Percentiles rank a stretch among this genome's conserved stretches.
Conservation (phyloP, 176 grass and related monocot species). For the Juncus inflexus region DNA sequence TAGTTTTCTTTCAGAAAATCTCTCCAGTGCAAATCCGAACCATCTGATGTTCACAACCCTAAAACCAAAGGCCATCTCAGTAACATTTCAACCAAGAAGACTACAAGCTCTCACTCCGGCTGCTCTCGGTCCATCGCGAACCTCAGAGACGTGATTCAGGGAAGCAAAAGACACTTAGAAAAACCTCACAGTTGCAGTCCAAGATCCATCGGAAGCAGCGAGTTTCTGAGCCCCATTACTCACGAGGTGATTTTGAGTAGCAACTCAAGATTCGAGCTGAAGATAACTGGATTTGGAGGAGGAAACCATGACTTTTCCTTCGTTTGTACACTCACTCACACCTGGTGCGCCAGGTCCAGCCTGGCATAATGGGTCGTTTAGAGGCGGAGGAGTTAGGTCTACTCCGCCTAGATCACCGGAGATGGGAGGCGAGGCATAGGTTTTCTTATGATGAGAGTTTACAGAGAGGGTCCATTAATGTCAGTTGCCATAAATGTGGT, state of each 20-base stretch:
- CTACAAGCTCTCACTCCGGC: constrained; percentile 41
- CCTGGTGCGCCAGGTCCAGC: constrained; percentile 79
- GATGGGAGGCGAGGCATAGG: constrained; percentile 19
- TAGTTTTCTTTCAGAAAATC: constrained; percentile 90
- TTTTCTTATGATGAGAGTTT: constrained; percentile 44
- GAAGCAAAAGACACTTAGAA: constrained; percentile 87
- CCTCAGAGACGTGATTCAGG: constrained; percentile 92
- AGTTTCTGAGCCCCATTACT: constrained; percentile 90
- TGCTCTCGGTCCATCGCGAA: constrained; percentile 94
- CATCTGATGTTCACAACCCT: constrained; percentile 79
- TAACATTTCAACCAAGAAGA: constrained; percentile 38
- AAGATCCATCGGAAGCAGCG: constrained; percentile 90
- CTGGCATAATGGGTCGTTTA: constrained; percentile 56
- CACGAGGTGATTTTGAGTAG: constrained; percentile 94
- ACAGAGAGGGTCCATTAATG: constrained; percentile 25
- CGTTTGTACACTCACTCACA: constrained; percentile 69
- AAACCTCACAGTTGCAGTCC: constrained; percentile 79
- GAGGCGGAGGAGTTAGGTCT: constrained; percentile 36
- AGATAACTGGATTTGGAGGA: constrained; percentile 68
- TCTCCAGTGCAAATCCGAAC: constrained; percentile 82
- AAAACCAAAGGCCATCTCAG: constrained; percentile 31
- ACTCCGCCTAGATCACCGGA: constrained; percentile 77
- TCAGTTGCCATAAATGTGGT: constrained; percentile 60
- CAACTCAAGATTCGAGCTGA: constrained; percentile 89
- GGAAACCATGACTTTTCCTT: constrained; percentile 42